Conservation (phyloP, 805 yeast genomes). For the Wickerhamiella galacta region DNA sequence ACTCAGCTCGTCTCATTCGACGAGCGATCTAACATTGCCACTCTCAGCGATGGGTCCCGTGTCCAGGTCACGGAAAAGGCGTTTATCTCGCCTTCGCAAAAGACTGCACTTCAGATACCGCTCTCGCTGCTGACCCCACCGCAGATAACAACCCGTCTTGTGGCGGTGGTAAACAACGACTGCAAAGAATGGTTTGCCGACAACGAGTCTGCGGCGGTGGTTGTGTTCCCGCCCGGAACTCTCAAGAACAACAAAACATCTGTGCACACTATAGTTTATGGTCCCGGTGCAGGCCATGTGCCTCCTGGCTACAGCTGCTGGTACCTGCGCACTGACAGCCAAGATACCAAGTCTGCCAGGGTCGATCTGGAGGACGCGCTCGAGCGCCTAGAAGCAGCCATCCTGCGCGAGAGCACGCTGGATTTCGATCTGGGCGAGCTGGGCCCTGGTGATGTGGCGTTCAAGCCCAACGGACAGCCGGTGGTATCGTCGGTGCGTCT, state of each 20-base stretch:
- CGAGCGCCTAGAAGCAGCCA: conserved; percentile 58
- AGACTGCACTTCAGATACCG: conserved; percentile 11
- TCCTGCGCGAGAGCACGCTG: conserved; percentile 61
- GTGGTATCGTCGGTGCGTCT: conserved; percentile 65
- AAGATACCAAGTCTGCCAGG: conserved; percentile 40
- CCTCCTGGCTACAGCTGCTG: conserved; percentile 78
- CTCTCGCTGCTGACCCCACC: conserved; percentile 16
- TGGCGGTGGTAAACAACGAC: conserved; percentile 68
- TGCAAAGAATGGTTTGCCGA: conserved; percentile 87
- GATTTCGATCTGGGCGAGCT: conserved; percentile 39
- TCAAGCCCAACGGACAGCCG: conserved; percentile 44
- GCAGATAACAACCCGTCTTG: conserved; percentile 48
- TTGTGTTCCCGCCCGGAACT: conserved; percentile 81
- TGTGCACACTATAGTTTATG: conserved; percentile 77
- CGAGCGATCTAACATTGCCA: conserved; percentile 45
- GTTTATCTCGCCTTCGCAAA: conserved; percentile 42
- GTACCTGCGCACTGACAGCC: conserved; percentile 70
- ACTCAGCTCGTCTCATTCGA: conserved; percentile 52
- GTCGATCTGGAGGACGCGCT: conserved; percentile 68
- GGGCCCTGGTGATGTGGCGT: conserved; percentile 37
- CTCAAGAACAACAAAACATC: conserved; percentile 49
- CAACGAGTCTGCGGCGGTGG: conserved; percentile 68
- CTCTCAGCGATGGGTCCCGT: conserved; percentile 44
- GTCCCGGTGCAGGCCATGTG: conserved; percentile 74
- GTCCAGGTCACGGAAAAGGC: conserved; percentile 67